Evolutionary conservation across 2,329 filamentous ascomycete species (phyloP), one percentile per base, ranked within the genome.

Genomic region (Emergomyces pasteurianus): DNA sequence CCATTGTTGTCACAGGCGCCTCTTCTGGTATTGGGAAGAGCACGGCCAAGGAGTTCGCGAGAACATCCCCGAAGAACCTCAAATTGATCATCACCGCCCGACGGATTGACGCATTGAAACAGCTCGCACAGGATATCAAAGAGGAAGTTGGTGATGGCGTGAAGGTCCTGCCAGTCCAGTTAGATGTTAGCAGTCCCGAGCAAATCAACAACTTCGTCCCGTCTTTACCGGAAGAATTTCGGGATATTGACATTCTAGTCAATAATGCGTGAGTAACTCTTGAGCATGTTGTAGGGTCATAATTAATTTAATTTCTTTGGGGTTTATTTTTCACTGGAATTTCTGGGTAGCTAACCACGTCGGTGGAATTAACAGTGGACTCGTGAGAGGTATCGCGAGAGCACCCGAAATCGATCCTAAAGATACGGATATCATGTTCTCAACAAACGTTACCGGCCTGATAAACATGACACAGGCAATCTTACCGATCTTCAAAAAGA

Each of bases 391-490:
- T 65, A 84, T 96, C 14, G 92, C 89, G 57, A 85, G 88, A 71
- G 90, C 91, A 0, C 92, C 92, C 21, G 83, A 89, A 47, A 96
- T 99, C 71, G 81, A 80, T 18, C 81, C 89, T 69, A 86, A 86
- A 62, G 92, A 99, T 76, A 88, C 96, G 68, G 81, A 88, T 68
- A 70, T 86, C 73, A 96, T 97, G 91, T 90, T 96, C 72, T 78
- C 83, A 54, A 97, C 94, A 62, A 99, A 99, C 73, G 92, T 97
- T 58, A 94, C 88, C 1, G 94, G 94, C 34, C 81, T 99, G 40
- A 94, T 99, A 79, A 89, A 92, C 79, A 90, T 97, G 88, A 97
- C 94, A 0, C 94, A 99, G 79, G 89, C 89, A 53, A 80, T 96
- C 63, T 77, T 97, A 21, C 85, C 89, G 58, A 86, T 91, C 72